A percentile compares a stretch with the other conserved stretches of the same genome.
Conservation (phyloP, 2,329 filamentous ascomycete genomes). For the Didymella pinodella region DNA sequence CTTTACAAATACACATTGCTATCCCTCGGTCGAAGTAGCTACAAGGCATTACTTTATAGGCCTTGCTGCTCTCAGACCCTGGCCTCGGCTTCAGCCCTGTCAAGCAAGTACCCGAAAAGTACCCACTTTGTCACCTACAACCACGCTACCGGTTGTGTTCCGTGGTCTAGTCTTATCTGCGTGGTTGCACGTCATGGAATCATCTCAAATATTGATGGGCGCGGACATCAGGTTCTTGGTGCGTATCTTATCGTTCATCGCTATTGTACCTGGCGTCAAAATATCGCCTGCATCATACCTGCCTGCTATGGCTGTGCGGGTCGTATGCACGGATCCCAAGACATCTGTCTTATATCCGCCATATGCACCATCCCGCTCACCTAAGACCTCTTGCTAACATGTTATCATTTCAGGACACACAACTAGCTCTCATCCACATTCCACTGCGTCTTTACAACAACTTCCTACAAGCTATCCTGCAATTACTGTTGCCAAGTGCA, state of each 20-base stretch:
- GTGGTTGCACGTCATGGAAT: constrained; percentile 50
- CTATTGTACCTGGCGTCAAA: constrained; percentile 28
- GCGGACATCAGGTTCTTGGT: constrained; percentile 60
- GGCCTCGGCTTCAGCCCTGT: constrained; percentile 40
- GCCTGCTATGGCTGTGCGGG: constrained; percentile 35
- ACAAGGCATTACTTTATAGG: constrained; percentile 43
- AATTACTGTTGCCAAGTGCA: constrained; percentile 74
- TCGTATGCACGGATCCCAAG: constrained; percentile 40
- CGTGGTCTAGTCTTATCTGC: constrained; percentile 45
- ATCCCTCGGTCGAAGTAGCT: constrained; percentile 26
- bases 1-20: constrained; percentile 35
- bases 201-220: constrained; percentile 57
- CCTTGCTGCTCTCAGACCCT: constrained; percentile 31
- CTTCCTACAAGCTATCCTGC: constrained; percentile 87
- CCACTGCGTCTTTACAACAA: constrained; percentile 77
- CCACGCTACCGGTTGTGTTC: constrained; percentile 42
- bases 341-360: constrained; percentile 37
- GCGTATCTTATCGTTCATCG: constrained; percentile 40
- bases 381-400: constrained; percentile 43
- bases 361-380: neutral
- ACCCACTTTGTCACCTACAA: constrained; percentile 41
- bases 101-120: constrained; percentile 31
- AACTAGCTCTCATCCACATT: constrained; percentile 88
- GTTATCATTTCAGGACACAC: constrained; percentile 73
- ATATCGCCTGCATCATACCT: constrained; percentile 32